These are phyloP conservation scores for Fusarium sp. DNA, from an alignment of 2,329 filamentous ascomycete species.

Conservation along the genomic window DNA sequence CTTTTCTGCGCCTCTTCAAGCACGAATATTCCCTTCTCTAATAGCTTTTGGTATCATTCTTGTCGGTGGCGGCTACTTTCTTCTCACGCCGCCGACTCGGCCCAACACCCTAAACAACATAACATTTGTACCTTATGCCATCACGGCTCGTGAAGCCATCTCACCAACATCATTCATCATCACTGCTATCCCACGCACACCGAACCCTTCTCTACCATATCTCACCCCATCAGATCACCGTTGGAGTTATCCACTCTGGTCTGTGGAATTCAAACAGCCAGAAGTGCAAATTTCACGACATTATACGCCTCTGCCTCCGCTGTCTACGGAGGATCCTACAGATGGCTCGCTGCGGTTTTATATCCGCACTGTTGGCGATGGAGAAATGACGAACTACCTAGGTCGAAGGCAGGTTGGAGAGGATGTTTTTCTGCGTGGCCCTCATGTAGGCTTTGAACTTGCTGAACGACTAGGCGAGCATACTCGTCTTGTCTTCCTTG, in stretches of 20 bases:
- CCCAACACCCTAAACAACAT: constrained; percentile 64
- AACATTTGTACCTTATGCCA: constrained; percentile 74
- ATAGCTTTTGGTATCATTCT: constrained; percentile 42
- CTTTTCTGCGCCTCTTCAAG: constrained; percentile 61
- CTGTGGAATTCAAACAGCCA: constrained; percentile 93
- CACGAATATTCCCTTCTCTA: constrained; percentile 42
- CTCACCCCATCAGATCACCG: constrained; percentile 30
- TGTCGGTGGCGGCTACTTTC: constrained; percentile 45
- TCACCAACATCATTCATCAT: constrained; percentile 78
- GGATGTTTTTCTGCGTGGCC: constrained; percentile 81
- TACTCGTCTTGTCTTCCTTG: constrained; percentile 79
- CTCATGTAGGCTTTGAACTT: constrained; percentile 75
- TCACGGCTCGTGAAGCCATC: constrained; percentile 71
- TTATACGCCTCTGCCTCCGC: constrained; percentile 86
- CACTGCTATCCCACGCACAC: constrained; percentile 64
- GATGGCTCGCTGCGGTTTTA: constrained; percentile 73
- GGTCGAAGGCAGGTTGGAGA: constrained; percentile 72
- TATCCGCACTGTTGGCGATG: constrained; percentile 80
- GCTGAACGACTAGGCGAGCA: constrained; percentile 47
- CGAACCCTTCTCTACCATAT: constrained; percentile 47
- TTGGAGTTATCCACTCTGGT: constrained; percentile 76
- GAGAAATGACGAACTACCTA: constrained; percentile 89
- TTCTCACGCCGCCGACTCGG: constrained; percentile 40
- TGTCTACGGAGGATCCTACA: constrained; percentile 45
- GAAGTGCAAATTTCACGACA: constrained; percentile 90